These are phyloP conservation scores for Pichia sp. DNA, from an alignment of 1,139 yeast species.

Conservation along the genomic window DNA sequence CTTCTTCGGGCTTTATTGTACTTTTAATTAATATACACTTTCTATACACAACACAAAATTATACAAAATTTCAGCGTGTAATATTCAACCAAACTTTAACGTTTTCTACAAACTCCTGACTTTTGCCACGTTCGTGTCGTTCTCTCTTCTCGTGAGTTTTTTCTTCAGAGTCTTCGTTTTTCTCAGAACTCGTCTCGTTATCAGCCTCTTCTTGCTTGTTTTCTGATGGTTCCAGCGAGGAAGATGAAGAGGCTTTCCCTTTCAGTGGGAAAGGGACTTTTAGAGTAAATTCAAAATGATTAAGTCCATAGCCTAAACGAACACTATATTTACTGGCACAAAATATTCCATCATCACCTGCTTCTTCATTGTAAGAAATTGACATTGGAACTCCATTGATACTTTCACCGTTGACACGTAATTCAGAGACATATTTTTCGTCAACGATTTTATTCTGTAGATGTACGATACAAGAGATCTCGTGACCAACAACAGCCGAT, in stretches of 20 bases:
- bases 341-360: slow-evolving; percentile 22
- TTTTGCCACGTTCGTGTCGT: slow-evolving; percentile 10
- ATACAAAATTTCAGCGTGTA: slow-evolving; percentile 13
- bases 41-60: neutral
- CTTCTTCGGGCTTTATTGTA: neutral
- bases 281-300: slow-evolving; percentile 28
- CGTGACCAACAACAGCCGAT: slow-evolving; percentile 26
- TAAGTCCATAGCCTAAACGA: slow-evolving; percentile 31
- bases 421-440: slow-evolving; percentile 26
- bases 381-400: slow-evolving; percentile 26
- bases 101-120: slow-evolving; percentile 19
- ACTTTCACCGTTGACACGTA: slow-evolving; percentile 27
- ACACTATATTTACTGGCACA: slow-evolving; percentile 31
- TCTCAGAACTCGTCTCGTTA: neutral
- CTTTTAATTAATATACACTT: slow-evolving; percentile 1
- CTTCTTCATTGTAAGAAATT: slow-evolving; percentile 21
- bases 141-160: slow-evolving; percentile 6
- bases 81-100: slow-evolving; percentile 25
- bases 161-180: neutral
- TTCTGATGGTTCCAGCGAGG: neutral
- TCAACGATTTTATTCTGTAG: slow-evolving; percentile 24
- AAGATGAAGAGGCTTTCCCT: neutral
- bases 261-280: slow-evolving; percentile 27
- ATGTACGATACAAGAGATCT: slow-evolving; percentile 24
- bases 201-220: neutral